These are phyloP conservation scores for Sclerotinia subarctica DNA, from an alignment of 2,329 filamentous ascomycete genomes.

Conservation along the genomic window DNA sequence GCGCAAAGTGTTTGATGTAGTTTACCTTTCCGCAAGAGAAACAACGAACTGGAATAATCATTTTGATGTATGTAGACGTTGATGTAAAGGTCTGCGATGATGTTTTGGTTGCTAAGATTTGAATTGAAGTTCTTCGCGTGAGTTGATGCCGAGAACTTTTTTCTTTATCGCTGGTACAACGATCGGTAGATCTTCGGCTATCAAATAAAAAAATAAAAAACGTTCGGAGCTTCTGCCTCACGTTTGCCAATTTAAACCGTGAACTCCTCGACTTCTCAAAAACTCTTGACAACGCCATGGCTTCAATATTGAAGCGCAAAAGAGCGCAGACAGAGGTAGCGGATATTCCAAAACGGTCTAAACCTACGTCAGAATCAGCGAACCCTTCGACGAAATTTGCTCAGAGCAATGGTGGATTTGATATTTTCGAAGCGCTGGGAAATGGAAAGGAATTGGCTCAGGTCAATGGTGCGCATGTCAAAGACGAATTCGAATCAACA, in stretches of 20 bases:
- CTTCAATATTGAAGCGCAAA: constrained; percentile 40
- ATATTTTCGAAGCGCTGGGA: constrained; percentile 31
- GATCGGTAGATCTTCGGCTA: constrained; percentile 10
- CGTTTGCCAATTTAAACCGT: constrained; percentile 19
- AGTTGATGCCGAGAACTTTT: constrained; percentile 17
- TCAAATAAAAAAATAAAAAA: constrained; percentile 26
- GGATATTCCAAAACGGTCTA: constrained; percentile 35
- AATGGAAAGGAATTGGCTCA: constrained; percentile 26
- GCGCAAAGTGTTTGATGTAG: constrained; percentile 16
- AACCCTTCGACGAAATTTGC: constrained; percentile 1
- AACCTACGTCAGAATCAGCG: constrained; percentile 24
- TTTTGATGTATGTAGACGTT: constrained; percentile 47
- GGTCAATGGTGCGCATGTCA: constrained; percentile 29
- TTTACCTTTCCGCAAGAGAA: constrained; percentile 98
- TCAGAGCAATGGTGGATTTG: constrained; percentile 31
- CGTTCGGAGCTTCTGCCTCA: constrained; percentile 18
- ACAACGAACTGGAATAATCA: constrained; percentile 99
- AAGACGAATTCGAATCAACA: constrained; percentile 11
- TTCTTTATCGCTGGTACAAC: constrained; percentile 19
- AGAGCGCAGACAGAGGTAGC: constrained; percentile 35
- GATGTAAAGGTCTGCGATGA: constrained; percentile 9
- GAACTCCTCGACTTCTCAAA: constrained; percentile 28
- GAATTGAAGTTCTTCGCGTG: constrained; percentile 22
- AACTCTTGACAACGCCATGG: constrained; percentile 38
- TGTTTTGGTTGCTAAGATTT: constrained; percentile 5